Evolutionary conservation across 148 eudicot genomes (phyloP).

Genomic region (Diospyros lotus): DNA sequence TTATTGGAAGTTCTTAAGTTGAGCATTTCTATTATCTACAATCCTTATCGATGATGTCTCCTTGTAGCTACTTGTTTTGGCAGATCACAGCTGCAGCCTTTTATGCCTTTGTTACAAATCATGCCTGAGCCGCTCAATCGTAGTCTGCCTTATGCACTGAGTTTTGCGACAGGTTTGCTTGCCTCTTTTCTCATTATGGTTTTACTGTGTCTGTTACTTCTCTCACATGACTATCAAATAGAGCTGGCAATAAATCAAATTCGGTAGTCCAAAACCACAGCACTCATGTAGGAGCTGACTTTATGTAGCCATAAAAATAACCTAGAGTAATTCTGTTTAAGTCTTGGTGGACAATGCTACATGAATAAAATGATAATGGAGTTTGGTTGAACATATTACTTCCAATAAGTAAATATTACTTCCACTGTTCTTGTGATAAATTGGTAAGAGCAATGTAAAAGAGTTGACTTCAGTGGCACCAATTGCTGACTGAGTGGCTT

Average conservation of each 20-base stretch:
- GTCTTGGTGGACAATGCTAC: not conserved
- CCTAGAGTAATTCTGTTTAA: not conserved
- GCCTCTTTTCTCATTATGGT: not conserved
- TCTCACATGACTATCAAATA: not conserved
- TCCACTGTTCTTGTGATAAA: too few relatives aligned
- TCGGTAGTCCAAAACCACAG: not conserved
- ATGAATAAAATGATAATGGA: not conserved
- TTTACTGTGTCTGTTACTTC: not conserved
- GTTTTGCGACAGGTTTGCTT: constrained; percentile 38
- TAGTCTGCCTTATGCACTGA: constrained; percentile 32
- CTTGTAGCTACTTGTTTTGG: constrained; percentile 66
- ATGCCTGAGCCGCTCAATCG: constrained; percentile 37
- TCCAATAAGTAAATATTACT: not conserved
- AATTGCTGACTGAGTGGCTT: not conserved
- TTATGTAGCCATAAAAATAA: not conserved
- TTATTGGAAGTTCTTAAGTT: not conserved
- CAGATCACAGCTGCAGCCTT: constrained; percentile 47
- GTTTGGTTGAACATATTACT: not conserved
- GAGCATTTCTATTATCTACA: not conserved
- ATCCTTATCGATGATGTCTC: constrained; percentile 1
- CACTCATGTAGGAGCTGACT: not conserved
- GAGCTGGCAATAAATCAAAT: not conserved
- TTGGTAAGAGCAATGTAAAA: not conserved
- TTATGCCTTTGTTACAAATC: constrained; percentile 34
- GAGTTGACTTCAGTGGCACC: not conserved